Percentiles rank a stretch among this genome's conserved stretches.
phyloP scores from a whole-genome alignment of 345 rosid genomes.

The Kernera saxatilis region DNA sequence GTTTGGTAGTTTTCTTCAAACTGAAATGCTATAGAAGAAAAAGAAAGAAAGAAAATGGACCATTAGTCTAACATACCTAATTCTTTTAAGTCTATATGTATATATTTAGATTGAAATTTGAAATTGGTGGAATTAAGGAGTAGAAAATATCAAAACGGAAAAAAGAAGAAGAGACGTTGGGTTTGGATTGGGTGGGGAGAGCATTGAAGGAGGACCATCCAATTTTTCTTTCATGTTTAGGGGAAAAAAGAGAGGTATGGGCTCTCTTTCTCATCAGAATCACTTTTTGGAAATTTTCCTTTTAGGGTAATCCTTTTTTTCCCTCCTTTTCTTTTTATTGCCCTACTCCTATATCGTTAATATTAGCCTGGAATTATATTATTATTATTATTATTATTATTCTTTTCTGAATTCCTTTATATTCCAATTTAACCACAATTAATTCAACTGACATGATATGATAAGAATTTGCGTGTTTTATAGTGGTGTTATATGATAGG shows the following conservation, averaged over 20 bases:
- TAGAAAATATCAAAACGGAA: slow-evolving; percentile 2
- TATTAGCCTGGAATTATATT: neutral
- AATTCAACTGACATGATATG: neutral
- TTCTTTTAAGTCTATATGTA: slow-evolving; percentile 1
- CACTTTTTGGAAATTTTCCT: slow-evolving; percentile 25
- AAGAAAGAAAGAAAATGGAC: slow-evolving; percentile 37
- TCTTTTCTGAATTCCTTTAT: no score
- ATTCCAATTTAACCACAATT: neutral
- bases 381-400: neutral
- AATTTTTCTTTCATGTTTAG: slow-evolving; percentile 32
- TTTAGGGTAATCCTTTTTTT: slow-evolving; percentile 10
- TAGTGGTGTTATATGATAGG: neutral
- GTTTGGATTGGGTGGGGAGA: slow-evolving; percentile 29
- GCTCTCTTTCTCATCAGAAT: slow-evolving; percentile 29
- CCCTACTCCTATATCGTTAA: neutral
- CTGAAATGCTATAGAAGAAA: slow-evolving; percentile 29
- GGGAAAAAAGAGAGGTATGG: slow-evolving; percentile 34
- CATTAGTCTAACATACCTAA: slow-evolving; percentile 32
- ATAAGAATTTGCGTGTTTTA: neutral
- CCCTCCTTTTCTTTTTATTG: slow-evolving; percentile 1
- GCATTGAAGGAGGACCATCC: slow-evolving; percentile 38
- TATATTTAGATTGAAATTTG: neutral
- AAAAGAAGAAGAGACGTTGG: slow-evolving; percentile 14
- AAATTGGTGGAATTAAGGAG: slow-evolving; percentile 4
- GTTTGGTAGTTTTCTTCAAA: slow-evolving; percentile 32